Base-by-base conservation (phyloP, 352 stramenopile species). In the Phytophthora citrophthora region DNA sequence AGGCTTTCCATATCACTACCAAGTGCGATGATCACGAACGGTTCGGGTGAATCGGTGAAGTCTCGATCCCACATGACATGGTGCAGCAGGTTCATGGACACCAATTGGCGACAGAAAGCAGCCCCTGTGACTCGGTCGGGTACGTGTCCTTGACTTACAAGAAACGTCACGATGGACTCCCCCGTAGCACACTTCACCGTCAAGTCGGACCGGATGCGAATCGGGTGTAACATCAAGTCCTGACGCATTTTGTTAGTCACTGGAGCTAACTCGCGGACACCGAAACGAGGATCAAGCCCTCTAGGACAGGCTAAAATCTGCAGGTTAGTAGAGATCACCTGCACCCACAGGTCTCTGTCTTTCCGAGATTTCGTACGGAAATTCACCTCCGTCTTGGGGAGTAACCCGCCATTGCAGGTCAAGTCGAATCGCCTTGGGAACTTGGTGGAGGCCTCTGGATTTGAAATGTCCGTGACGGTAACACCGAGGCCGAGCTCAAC, bases 51-150 rank as follows among this genome's bases (percentile, higher is more conserved):
- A 54, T 94, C 85, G n/a, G 83, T 67, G 62, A 95, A 95, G 56
- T 91, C 85, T 27, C 89, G 88, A 46, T 90, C 80, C 87, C 87
- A 95, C 54, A 92, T 77, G 39, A 94, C 77, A 71, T 95, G 87
- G 62, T 95, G 87, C 32, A 95, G 69, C 26, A 93, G 49, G 50
- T 95, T 95, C 87, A 94, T 95, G 8, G 74, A 76, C n/a, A 94
- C 46, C 29, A 95, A 59, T 29, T 79, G 77, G 10, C 78, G 74
- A 44, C 81, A 71, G 34, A 94, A 81, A 2, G 72, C 59, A 49
- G 77, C 72, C 9, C 80, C 87, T 23, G 89, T 74, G n/a, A 60
- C 65, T 9, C 76, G 74, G 46, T 91, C 83, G 10, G 55, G 62
- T 1, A 78, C 81, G n/a, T 90, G 51, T 34, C 77, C 69, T 38